Evolutionary conservation across 2,329 filamentous ascomycete genomes (phyloP).

Genomic region (Diplodia mutila): DNA sequence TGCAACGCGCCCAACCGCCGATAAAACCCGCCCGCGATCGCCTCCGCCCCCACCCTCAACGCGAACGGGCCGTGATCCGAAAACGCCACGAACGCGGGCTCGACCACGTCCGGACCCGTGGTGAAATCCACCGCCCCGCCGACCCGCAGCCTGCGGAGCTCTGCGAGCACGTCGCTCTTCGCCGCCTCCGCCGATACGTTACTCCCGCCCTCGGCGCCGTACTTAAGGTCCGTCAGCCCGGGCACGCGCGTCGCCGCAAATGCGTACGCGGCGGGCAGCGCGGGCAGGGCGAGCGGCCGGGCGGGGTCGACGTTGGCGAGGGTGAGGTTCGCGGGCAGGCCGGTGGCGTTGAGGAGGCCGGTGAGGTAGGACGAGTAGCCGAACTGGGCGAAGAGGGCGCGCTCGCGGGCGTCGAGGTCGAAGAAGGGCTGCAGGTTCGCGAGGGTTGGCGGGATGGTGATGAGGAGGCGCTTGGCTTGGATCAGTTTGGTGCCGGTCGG

Average conservation of each 20-base stretch:
- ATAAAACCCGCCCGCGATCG: constrained; percentile 35
- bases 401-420: constrained; percentile 43
- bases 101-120: neutral
- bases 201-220: constrained; percentile 27
- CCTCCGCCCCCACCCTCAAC: constrained; percentile 28
- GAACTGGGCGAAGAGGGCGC: constrained; percentile 44
- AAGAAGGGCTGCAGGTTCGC: constrained; percentile 38
- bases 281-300: constrained; percentile 38
- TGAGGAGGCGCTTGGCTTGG: constrained; percentile 46
- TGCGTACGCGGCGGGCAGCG: constrained; percentile 38
- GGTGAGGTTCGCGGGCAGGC: constrained; percentile 35
- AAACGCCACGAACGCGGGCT: constrained; percentile 31
- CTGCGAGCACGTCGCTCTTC: neutral
- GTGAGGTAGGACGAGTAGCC: constrained; percentile 45
- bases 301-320: constrained; percentile 36
- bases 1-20: constrained; percentile 33
- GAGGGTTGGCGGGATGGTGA: constrained; percentile 49
- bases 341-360: constrained; percentile 45
- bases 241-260: constrained; percentile 30
- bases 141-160: neutral
- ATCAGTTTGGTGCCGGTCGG: constrained; percentile 35
- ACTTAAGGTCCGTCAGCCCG: constrained; percentile 30
- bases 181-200: neutral
- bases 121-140: neutral
- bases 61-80: constrained; percentile 34